These are phyloP conservation scores for Chrysanthemum lavandulifolium DNA, from an alignment of 129 eudicot species.

Conservation along the genomic window DNA sequence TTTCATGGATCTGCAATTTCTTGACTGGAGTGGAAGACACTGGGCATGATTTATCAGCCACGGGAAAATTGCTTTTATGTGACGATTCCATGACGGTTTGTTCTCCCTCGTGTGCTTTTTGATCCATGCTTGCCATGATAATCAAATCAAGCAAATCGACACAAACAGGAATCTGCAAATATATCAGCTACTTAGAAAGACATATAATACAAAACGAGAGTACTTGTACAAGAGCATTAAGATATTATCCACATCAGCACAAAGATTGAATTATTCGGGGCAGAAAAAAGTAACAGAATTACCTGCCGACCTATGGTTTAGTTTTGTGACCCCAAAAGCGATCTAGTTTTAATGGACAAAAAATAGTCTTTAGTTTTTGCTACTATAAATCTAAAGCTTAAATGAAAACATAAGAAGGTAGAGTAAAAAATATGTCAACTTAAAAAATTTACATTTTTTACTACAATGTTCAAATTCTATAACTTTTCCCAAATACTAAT, in stretches of 20 bases:
- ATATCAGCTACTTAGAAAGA: constrained; percentile 13
- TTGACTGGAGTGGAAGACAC: constrained; percentile 27
- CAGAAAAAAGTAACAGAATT: too few species aligned
- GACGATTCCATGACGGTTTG: constrained; percentile 9
- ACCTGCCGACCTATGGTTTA: too few species aligned
- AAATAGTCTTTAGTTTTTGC: too few species aligned
- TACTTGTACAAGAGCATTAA: neutral
- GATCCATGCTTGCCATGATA: constrained; percentile 28
- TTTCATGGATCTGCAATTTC: constrained; percentile 23
- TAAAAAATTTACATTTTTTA: too few species aligned
- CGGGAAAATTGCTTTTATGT: constrained; percentile 5
- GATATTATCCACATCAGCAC: too few species aligned
- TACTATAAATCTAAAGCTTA: too few species aligned
- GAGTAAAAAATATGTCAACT: too few species aligned
- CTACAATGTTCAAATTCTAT: too few species aligned
- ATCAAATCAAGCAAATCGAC: constrained; percentile 4
- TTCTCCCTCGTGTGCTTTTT: constrained; percentile 16
- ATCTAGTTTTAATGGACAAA: too few species aligned
- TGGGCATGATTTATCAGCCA: constrained; percentile 27
- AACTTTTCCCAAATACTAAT: too few species aligned
- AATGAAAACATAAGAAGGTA: neutral
- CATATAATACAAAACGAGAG: neutral
- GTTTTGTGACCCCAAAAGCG: too few species aligned
- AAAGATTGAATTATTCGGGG: too few species aligned
- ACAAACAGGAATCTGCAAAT: constrained; percentile 6